Base-by-base conservation (phyloP, 2,329 filamentous ascomycete species). In the Immersiporthe knoxdaviesiana region DNA sequence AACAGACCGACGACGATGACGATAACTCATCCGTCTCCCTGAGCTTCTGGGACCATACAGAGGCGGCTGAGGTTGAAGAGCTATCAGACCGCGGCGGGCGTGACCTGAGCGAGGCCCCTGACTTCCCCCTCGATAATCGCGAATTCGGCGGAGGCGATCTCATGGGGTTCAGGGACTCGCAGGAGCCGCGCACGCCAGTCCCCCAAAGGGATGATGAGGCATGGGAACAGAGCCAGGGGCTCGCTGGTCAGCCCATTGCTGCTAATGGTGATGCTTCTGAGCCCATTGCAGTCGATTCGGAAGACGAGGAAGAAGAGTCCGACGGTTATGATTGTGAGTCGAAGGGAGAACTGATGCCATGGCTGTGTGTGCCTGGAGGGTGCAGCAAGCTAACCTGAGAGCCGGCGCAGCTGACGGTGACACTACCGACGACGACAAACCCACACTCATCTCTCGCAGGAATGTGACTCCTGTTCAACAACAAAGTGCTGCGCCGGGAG, bases 41-140 rank as follows among this genome's bases (percentile, higher is more conserved):
- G 54, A 88, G 87, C 1, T 90, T 87, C 74, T 91, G 89, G 89
- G 89, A 91, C 75, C 87, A 86, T 72, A 81, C 83, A 68, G 83
- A 85, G 69, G 81, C 79, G 59, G 82, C 84, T 32, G 82, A 83
- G 63, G 72, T 74, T 58, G 74, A 72, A 41, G 68, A 78, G 75
- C 50, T 72, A 69, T 79, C 64, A 35, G 70, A 71, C 4, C 54
- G 37, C n/a, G 37, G 37, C n/a, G 37, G 59, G 24, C 37, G 24
- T 7, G 47, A n/a, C 18, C 32, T 16, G 12, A 54, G 44, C 21
- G 62, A 64, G n/a, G 14, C 27, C n/a, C 35, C 59, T 41, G 41
- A 52, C 32, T 16, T 30, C 18, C 24, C 56, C 8, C 54, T 66
- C 50, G 32, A 60, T 47, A n/a, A 60, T 32, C 58, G 62, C 35